Evolutionary conservation across 2,329 filamentous ascomycete genomes (phyloP).

Genomic region (Aspergillus luchuensis): DNA sequence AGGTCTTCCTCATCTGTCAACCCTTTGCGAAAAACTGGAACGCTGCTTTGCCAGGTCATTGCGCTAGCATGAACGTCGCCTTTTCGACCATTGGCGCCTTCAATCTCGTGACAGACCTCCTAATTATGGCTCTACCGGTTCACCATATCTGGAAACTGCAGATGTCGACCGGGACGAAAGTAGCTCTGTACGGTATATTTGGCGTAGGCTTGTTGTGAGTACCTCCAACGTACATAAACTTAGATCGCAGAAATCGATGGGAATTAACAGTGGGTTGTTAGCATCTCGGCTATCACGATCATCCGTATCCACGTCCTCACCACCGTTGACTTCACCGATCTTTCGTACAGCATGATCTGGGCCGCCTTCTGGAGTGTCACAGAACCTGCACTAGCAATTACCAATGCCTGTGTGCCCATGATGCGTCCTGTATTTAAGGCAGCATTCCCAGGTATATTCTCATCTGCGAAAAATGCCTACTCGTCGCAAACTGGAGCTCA

Average conservation of each 20-base stretch:
- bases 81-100: constrained; percentile 28
- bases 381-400: constrained; percentile 27
- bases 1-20: constrained; percentile 28
- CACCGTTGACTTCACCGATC: constrained; percentile 24
- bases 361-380: constrained; percentile 31
- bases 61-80: constrained; percentile 25
- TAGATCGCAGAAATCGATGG: too few species aligned
- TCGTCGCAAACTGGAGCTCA: constrained; percentile 2
- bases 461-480: not conserved
- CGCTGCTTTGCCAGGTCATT: constrained; percentile 20
- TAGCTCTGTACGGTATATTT: constrained; percentile 27
- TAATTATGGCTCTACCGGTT: constrained; percentile 27
- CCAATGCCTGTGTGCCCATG: constrained; percentile 28
- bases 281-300: constrained; percentile 29
- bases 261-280: not conserved
- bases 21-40: constrained; percentile 27
- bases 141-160: constrained; percentile 31
- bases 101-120: constrained; percentile 28
- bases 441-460: constrained; percentile 15
- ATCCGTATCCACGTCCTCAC: constrained; percentile 28
- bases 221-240: too few species aligned
- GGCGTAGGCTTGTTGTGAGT: constrained; percentile 28
- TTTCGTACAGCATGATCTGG: constrained; percentile 27
- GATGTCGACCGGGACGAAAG: constrained; percentile 25
- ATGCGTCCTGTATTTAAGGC: constrained; percentile 26